A percentile compares a stretch with the other conserved stretches of the same genome.
Conservation (phyloP, 2,329 filamentous ascomycete genomes). For the Ophiosphaerella narmari region DNA sequence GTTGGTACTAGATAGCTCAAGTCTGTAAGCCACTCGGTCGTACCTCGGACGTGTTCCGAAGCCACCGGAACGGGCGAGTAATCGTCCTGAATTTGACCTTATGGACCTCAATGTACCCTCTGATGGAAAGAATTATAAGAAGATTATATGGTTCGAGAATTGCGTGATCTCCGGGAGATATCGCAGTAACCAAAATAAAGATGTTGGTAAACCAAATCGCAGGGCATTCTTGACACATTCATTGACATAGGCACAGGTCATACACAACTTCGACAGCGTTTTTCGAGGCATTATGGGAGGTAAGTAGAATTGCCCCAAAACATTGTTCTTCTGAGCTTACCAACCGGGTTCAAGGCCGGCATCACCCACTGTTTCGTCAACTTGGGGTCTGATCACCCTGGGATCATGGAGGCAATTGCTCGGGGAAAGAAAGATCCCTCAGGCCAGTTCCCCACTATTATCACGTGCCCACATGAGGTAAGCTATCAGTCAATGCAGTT, state of each 20-base stretch:
- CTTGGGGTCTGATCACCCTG: constrained; percentile 73
- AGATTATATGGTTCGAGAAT: too few relatives aligned
- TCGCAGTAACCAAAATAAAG: too few relatives aligned
- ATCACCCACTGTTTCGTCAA: constrained; percentile 63
- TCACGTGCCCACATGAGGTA: constrained; percentile 82
- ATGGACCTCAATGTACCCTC: background rate
- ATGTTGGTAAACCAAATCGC: too few relatives aligned
- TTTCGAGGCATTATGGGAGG: constrained; percentile 78
- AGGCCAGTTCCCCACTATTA: constrained; percentile 70
- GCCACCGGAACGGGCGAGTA: background rate
- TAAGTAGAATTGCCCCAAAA: constrained; percentile 2
- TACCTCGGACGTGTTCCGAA: background rate
- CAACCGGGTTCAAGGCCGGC: constrained; percentile 13
- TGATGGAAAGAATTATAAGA: background rate
- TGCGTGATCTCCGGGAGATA: too few relatives aligned
- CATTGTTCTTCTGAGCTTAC: too few relatives aligned
- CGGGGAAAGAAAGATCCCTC: constrained; percentile 71
- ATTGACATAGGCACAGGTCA: too few relatives aligned
- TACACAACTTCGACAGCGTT: constrained; percentile 82
- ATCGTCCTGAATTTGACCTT: background rate
- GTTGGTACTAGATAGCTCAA: background rate
- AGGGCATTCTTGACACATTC: too few relatives aligned
- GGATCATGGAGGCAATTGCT: constrained; percentile 79
- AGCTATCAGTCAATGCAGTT: background rate
- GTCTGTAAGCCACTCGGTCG: background rate